Percentiles rank a stretch among this genome's conserved stretches.
Evolutionary conservation across 2,329 filamentous ascomycete species (phyloP).

Genomic region (Coniochaeta sp.): DNA sequence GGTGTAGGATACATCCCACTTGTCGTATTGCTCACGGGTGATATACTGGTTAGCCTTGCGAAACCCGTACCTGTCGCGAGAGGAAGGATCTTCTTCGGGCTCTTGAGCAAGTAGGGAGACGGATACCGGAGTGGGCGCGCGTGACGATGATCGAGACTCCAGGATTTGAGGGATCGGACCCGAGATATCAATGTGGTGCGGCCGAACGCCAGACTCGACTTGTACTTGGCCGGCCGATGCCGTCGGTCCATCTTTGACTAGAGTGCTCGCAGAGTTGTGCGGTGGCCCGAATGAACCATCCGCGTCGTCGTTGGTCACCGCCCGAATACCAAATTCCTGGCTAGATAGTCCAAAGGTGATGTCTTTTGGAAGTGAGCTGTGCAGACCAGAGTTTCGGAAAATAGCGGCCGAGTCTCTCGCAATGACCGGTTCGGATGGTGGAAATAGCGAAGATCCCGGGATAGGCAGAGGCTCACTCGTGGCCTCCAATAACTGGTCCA

Average conservation of each 20-base stretch:
- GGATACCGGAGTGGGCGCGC: constrained; percentile 15
- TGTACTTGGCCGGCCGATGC: neutral
- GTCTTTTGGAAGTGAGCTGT: constrained; percentile 24
- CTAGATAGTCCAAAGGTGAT: constrained; percentile 21
- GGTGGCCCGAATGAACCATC: neutral
- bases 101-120: constrained; percentile 24
- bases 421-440: constrained; percentile 5
- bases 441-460: constrained; percentile 13
- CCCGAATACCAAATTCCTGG: neutral
- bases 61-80: constrained; percentile 83
- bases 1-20: constrained; percentile 70
- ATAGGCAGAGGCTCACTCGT: constrained; percentile 27
- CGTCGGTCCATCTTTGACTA: neutral
- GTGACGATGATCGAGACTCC: neutral
- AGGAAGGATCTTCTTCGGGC: constrained; percentile 34
- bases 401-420: constrained; percentile 30
- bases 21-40: constrained; percentile 68
- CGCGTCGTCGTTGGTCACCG: constrained; percentile 8
- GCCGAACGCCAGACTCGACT: neutral
- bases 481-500: constrained; percentile 30
- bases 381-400: constrained; percentile 24
- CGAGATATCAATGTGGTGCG: neutral
- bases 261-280: neutral
- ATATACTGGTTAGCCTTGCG: constrained; percentile 80
- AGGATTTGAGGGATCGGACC: neutral